Percentiles rank a stretch among this genome's conserved stretches.
Evolutionary conservation across 2,329 filamentous ascomycete genomes (phyloP).

Genomic region (Fusarium begoniae): DNA sequence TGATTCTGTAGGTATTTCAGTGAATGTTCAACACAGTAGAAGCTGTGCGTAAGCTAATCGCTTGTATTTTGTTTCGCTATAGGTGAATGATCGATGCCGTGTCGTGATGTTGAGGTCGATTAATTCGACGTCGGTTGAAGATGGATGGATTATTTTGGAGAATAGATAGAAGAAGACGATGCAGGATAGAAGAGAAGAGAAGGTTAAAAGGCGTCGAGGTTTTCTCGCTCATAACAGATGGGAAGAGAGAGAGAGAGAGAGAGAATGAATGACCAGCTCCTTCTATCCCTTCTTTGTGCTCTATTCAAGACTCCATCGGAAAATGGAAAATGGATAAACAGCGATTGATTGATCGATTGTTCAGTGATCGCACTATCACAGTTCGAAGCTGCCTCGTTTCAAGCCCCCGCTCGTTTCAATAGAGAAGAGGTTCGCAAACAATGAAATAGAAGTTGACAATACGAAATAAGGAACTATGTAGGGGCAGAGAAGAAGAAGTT

Average conservation of each 20-base stretch:
- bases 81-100: neutral
- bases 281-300: constrained; percentile 5
- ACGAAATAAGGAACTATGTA: neutral
- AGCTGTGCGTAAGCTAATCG: neutral
- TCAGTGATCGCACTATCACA: neutral
- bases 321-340: neutral
- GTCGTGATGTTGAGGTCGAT: neutral
- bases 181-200: neutral
- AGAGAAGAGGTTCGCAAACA: neutral
- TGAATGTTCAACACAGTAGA: neutral
- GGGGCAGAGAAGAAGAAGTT: neutral
- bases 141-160: neutral
- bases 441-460: neutral
- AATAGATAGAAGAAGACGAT: neutral
- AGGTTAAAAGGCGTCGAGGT: neutral
- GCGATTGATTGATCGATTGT: neutral
- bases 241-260: neutral
- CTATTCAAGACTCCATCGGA: neutral
- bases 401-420: constrained; percentile 2
- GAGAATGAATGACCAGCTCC: neutral
- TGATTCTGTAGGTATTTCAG: neutral
- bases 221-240: neutral
- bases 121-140: neutral
- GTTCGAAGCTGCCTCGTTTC: constrained; percentile 12
- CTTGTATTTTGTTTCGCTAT: neutral